phyloP scores from a whole-genome alignment of 192 early-diverging fungal genomes.

The Dimargaris xerosporica region DNA sequence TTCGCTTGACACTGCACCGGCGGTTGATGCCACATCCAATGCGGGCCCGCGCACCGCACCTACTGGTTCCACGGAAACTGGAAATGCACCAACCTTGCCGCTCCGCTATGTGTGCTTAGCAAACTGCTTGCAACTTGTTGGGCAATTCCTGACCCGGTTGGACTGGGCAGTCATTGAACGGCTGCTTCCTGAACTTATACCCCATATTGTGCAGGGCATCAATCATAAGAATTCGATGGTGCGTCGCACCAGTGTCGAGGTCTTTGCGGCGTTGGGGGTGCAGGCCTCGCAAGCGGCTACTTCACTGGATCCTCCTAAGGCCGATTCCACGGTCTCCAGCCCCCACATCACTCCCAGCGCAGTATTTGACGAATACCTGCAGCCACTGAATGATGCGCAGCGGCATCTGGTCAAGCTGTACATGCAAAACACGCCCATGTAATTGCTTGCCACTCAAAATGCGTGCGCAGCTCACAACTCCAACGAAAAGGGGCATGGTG shows the following conservation, averaged over 20 bases:
- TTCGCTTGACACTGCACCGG: background rate
- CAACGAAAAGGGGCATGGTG: no score
- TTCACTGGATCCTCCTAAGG: background rate
- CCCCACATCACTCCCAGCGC: background rate
- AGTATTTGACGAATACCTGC: background rate
- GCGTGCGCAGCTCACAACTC: no score
- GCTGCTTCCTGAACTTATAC: background rate
- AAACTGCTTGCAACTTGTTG: background rate
- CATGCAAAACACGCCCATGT: background rate
- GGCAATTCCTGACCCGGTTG: background rate
- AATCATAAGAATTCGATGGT: background rate
- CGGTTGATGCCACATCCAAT: background rate
- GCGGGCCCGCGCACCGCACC: background rate
- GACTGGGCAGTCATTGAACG: background rate
- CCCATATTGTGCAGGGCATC: background rate
- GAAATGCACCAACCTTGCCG: no score
- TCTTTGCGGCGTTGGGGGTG: constrained; percentile 1
- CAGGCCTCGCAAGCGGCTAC: background rate
- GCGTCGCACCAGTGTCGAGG: constrained; percentile 1
- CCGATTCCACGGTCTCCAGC: background rate
- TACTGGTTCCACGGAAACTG: background rate
- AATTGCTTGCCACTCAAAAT: no score
- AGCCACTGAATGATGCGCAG: background rate
- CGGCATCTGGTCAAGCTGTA: background rate
- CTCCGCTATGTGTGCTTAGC: background rate